Conservation (phyloP, 1,284 basidiomycete species). For the Xerocomus minutiporus region DNA sequence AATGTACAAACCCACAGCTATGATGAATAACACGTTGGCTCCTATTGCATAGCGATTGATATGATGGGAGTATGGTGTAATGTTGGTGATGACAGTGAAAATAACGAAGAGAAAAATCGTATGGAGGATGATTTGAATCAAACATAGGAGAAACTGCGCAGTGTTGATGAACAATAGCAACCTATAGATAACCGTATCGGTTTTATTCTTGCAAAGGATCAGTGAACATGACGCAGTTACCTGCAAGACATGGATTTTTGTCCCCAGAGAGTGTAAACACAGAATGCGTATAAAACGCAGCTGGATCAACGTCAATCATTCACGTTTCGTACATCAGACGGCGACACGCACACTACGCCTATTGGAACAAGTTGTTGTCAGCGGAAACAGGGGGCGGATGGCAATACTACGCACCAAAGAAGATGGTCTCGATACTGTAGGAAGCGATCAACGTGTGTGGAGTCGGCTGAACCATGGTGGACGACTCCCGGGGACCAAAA, state of each 20-base stretch:
- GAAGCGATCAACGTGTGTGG: constrained; percentile 2
- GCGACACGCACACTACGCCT: constrained; percentile 22
- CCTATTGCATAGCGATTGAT: constrained; percentile 1
- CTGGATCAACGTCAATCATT: constrained; percentile 8
- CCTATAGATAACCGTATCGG: neutral
- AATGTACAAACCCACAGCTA: constrained; percentile 9
- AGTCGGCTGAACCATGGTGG: constrained; percentile 6
- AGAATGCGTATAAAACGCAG: constrained; percentile 20
- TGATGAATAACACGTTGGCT: constrained; percentile 5
- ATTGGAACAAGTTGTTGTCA: neutral
- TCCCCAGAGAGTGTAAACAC: constrained; percentile 16
- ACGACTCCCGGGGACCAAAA: neutral
- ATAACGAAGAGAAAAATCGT: constrained; percentile 4
- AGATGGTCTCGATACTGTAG: constrained; percentile 10
- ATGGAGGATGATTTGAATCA: constrained; percentile 7
- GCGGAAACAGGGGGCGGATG: neutral
- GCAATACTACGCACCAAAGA: constrained; percentile 16
- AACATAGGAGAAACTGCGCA: constrained; percentile 18
- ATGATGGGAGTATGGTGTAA: neutral
- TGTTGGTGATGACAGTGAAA: constrained; percentile 2
- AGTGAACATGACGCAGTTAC: constrained; percentile 3
- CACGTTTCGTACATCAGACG: neutral
- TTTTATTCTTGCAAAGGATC: neutral
- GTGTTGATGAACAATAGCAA: constrained; percentile 12
- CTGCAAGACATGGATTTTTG: constrained; percentile 10